phyloP scores from a whole-genome alignment of 2,329 filamentous ascomycete genomes.

The Claviceps sp. region DNA sequence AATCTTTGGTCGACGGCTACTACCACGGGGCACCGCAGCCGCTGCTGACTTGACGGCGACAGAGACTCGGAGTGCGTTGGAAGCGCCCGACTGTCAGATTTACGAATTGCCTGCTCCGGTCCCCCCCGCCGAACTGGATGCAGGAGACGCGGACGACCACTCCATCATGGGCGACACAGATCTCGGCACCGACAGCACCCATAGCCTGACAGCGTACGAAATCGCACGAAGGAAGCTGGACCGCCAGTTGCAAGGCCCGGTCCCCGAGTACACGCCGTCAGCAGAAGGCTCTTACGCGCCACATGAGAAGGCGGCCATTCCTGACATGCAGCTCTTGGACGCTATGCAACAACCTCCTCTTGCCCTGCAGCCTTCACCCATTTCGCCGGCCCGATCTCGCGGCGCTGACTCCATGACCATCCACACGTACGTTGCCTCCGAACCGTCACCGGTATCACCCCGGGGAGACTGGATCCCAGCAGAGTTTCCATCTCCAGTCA shows the following conservation, averaged over 20 bases:
- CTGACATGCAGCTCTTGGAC: slow-evolving; percentile 7
- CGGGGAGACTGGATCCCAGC: slow-evolving; percentile 28
- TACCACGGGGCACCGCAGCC: slow-evolving; percentile 9
- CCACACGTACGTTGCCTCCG: slow-evolving; percentile 25
- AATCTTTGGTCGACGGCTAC: slow-evolving; percentile 24
- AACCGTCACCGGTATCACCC: slow-evolving; percentile 36
- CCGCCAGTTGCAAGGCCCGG: slow-evolving; percentile 34
- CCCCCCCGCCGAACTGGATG: slow-evolving; percentile 36
- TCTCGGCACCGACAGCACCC: slow-evolving; percentile 25
- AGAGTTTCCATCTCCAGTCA: slow-evolving; percentile 30
- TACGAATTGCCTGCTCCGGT: slow-evolving; percentile 37
- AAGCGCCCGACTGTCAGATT: slow-evolving; percentile 31
- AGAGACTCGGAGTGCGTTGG: slow-evolving; percentile 14
- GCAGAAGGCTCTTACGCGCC: slow-evolving; percentile 12
- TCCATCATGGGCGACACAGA: slow-evolving; percentile 26
- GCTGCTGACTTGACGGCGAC: slow-evolving; percentile 8
- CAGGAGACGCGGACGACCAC: slow-evolving; percentile 20
- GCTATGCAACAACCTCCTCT: slow-evolving; percentile 7
- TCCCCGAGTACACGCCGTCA: slow-evolving; percentile 36
- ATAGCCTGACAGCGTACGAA: slow-evolving; percentile 35
- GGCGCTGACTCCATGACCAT: slow-evolving; percentile 10
- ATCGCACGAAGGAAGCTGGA: slow-evolving; percentile 36
- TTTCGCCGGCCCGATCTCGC: slow-evolving; percentile 11
- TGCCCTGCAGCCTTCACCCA: slow-evolving; percentile 4
- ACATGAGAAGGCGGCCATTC: slow-evolving; percentile 17